phyloP scores from a whole-genome alignment of 495 filamentous ascomycete genomes.

The Neurospora sp. region DNA sequence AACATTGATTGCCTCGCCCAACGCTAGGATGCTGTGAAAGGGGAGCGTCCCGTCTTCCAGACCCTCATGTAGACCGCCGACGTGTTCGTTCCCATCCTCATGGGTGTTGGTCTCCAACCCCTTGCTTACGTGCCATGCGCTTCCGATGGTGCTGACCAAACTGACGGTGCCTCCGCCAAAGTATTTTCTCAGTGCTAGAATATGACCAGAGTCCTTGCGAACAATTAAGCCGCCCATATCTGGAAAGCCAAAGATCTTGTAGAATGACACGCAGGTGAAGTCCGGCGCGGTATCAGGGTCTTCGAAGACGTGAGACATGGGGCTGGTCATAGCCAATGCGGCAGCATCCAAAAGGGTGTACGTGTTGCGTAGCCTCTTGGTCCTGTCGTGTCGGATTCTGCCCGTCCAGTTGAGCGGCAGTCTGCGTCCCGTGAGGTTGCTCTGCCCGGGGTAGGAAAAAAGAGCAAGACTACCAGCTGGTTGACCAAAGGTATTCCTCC shows the following conservation, averaged over 20 bases:
- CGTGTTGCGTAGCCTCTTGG: constrained; percentile 32
- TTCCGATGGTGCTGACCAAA: constrained; percentile 48
- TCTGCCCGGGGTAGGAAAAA: constrained; percentile 71
- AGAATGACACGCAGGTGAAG: constrained; percentile 62
- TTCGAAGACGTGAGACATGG: constrained; percentile 45
- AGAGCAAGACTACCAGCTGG: constrained; percentile 35
- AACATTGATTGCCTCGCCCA: constrained; percentile 57
- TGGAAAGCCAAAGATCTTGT: constrained; percentile 78
- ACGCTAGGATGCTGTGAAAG: constrained; percentile 67
- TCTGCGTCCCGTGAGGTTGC: constrained; percentile 67
- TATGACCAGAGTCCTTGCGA: constrained; percentile 49
- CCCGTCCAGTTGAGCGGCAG: constrained; percentile 52
- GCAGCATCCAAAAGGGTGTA: constrained; percentile 67
- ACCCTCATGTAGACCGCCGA: constrained; percentile 43
- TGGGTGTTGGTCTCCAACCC: constrained; percentile 21
- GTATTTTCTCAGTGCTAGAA: constrained; percentile 53
- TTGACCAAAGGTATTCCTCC: constrained; percentile 16
- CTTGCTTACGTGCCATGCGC: constrained; percentile 57
- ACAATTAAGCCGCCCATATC: constrained; percentile 65
- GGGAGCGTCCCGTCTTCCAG: constrained; percentile 72
- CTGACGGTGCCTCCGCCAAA: constrained; percentile 75
- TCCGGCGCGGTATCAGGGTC: constrained; percentile 54
- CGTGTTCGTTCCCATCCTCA: not conserved
- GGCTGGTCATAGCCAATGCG: constrained; percentile 57
- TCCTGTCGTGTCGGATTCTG: constrained; percentile 29